These are phyloP conservation scores for Podaxis rugospora DNA, from an alignment of 768 basidiomycete species.

Conservation along the genomic window DNA sequence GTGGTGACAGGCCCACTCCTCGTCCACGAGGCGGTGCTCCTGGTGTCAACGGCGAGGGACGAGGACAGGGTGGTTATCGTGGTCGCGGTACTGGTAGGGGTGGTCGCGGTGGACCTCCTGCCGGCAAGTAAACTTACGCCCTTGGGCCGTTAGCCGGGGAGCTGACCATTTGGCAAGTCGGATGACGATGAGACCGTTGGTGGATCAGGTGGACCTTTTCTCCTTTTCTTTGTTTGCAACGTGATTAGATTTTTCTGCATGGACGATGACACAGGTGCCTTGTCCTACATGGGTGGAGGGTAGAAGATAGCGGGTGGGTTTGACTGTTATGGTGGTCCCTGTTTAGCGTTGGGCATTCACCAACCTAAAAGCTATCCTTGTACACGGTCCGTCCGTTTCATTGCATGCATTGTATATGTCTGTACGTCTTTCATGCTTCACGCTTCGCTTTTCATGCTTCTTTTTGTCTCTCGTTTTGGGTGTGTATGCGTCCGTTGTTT, in stretches of 20 bases:
- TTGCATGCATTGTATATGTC: conserved; percentile 7
- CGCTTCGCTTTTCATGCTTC: conserved; percentile 8
- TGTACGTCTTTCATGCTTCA: conserved; percentile 7
- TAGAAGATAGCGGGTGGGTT: neutral
- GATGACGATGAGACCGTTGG: neutral
- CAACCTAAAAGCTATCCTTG: conserved; percentile 8
- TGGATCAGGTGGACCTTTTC: neutral
- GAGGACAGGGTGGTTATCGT: conserved; percentile 24
- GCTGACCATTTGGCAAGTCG: neutral
- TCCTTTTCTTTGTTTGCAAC: conserved; percentile 2
- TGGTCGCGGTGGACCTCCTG: conserved; percentile 22
- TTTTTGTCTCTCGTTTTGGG: conserved; percentile 3
- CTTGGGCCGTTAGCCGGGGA: neutral
- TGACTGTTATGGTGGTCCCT: neutral
- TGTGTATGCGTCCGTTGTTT: neutral
- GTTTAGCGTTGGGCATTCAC: neutral
- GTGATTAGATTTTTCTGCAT: neutral
- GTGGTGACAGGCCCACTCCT: conserved; percentile 76
- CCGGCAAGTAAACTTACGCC: conserved; percentile 5
- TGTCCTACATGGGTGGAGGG: neutral
- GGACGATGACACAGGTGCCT: conserved; percentile 1
- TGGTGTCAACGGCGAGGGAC: conserved; percentile 42
- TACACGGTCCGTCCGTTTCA: conserved; percentile 4
- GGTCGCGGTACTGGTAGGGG: conserved; percentile 25
- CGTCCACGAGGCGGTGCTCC: conserved; percentile 63